These are phyloP conservation scores for Amanita polypyramis DNA, from an alignment of 768 basidiomycete genomes.

Conservation along the genomic window DNA sequence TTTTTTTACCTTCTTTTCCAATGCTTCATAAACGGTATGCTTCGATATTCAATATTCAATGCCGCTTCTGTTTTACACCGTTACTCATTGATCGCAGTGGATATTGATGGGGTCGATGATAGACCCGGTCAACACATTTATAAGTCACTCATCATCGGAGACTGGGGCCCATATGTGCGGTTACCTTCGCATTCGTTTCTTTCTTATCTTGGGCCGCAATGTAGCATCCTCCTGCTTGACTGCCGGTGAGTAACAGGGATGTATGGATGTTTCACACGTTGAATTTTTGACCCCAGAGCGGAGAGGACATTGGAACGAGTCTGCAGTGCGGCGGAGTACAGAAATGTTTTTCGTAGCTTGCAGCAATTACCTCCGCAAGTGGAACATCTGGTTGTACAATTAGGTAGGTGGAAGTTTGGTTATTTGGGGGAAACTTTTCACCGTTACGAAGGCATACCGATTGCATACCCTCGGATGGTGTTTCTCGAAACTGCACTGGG, in stretches of 20 bases:
- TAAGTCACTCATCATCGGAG: slow-evolving; percentile 67
- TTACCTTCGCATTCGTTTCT: slow-evolving; percentile 78
- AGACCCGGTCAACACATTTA: slow-evolving; percentile 50
- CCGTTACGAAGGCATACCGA: slow-evolving; percentile 46
- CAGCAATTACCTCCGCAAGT: slow-evolving; percentile 48
- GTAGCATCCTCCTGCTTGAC: slow-evolving; percentile 67
- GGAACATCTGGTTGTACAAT: slow-evolving; percentile 76
- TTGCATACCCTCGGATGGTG: slow-evolving; percentile 90
- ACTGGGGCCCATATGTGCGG: slow-evolving; percentile 65
- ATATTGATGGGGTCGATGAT: slow-evolving; percentile 65
- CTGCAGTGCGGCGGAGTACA: slow-evolving; percentile 66
- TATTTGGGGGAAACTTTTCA: slow-evolving; percentile 3
- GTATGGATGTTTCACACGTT: slow-evolving; percentile 6
- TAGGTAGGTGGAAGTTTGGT: slow-evolving; percentile 35
- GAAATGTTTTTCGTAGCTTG: slow-evolving; percentile 58
- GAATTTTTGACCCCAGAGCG: slow-evolving; percentile 35
- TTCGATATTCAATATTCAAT: too few relatives aligned
- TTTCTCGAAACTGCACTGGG: slow-evolving; percentile 76
- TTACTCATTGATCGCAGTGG: slow-evolving; percentile 29
- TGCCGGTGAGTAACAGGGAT: slow-evolving; percentile 48
- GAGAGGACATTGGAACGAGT: slow-evolving; percentile 80
- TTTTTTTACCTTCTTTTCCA: slow-evolving; percentile 95
- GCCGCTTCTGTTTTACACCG: slow-evolving; percentile 1
- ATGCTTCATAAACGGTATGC: slow-evolving; percentile 70
- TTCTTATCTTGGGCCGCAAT: slow-evolving; percentile 69